Conservation (phyloP, 306 rosid species). For the Sphenostylis stenocarpa region DNA sequence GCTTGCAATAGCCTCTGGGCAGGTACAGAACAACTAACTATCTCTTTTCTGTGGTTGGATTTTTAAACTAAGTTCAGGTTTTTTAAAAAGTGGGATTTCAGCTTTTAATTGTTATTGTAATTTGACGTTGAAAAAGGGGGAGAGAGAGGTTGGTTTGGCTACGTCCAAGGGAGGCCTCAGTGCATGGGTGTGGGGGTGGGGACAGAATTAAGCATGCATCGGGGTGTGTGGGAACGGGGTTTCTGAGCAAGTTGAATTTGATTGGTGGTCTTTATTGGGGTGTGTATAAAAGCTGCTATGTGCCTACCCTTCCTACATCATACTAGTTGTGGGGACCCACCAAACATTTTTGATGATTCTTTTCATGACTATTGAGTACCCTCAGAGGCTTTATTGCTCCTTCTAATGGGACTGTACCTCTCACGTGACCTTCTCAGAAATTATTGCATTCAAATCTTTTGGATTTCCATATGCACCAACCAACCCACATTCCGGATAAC, state of each 20-base stretch:
- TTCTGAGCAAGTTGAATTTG: neutral
- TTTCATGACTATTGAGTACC: neutral
- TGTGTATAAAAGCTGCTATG: neutral
- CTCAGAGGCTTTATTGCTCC: neutral
- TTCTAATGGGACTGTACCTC: neutral
- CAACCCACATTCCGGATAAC: neutral
- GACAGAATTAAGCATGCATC: neutral
- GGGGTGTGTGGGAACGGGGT: neutral
- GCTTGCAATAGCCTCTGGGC: slow-evolving; percentile 74
- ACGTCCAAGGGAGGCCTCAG: slow-evolving; percentile 1
- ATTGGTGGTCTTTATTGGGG: slow-evolving; percentile 22
- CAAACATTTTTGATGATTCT: neutral
- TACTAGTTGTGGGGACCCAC: slow-evolving; percentile 1
- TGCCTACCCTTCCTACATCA: neutral
- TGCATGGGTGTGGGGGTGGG: too few species aligned
- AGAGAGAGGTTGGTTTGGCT: neutral
- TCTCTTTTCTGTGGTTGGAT: neutral
- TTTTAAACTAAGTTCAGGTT: too few species aligned
- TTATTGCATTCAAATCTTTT: too few species aligned
- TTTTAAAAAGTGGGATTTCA: too few species aligned
- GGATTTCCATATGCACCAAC: neutral
- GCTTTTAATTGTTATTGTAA: too few species aligned
- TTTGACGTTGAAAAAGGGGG: too few species aligned
- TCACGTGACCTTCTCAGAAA: slow-evolving; percentile 11
- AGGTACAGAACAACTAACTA: too few species aligned